phyloP scores from a whole-genome alignment of 2,329 filamentous ascomycete genomes.

The Aureobasidium uvarum region DNA sequence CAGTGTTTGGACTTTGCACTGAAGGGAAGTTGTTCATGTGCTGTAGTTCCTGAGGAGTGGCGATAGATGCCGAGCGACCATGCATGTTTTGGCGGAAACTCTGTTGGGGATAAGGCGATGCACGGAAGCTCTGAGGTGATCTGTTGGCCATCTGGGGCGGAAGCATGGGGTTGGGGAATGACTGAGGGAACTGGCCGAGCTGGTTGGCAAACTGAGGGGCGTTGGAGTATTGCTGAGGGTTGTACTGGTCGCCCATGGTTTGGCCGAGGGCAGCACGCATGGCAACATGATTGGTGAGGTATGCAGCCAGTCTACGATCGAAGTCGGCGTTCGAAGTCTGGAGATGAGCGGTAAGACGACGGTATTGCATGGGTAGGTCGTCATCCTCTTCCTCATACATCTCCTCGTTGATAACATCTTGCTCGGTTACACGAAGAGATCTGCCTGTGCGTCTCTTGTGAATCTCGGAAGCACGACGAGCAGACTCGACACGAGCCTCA shows the following conservation, averaged over 20 bases:
- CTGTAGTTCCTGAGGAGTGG: slow-evolving; percentile 41
- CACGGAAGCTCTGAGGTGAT: slow-evolving; percentile 39
- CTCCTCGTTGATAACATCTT: slow-evolving; percentile 85
- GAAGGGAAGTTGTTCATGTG: slow-evolving; percentile 29
- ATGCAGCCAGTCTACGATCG: slow-evolving; percentile 61
- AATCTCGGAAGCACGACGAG: slow-evolving; percentile 81
- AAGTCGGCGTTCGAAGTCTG: slow-evolving; percentile 60
- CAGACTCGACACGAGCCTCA: slow-evolving; percentile 85
- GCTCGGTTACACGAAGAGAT: slow-evolving; percentile 74
- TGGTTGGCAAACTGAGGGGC: slow-evolving; percentile 45
- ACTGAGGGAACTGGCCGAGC: slow-evolving; percentile 32
- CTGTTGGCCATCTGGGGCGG: slow-evolving; percentile 33
- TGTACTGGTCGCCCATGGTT: slow-evolving; percentile 45
- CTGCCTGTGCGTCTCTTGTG: slow-evolving; percentile 86
- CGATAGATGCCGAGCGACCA: slow-evolving; percentile 48
- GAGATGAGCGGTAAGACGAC: slow-evolving; percentile 61
- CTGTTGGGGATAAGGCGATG: slow-evolving; percentile 42
- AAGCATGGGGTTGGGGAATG: slow-evolving; percentile 33
- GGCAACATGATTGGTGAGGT: slow-evolving; percentile 58
- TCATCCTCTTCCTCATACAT: slow-evolving; percentile 98
- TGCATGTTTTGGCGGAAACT: slow-evolving; percentile 39
- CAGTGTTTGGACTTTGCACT: slow-evolving; percentile 26
- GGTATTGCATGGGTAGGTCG: slow-evolving; percentile 66
- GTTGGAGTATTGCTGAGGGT: slow-evolving; percentile 40
- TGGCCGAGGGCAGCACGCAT: slow-evolving; percentile 53